A percentile compares a stretch with the other conserved stretches of the same genome.
Evolutionary conservation across 2,329 filamentous ascomycete genomes (phyloP).

Genomic region (Talaromyces sp.): DNA sequence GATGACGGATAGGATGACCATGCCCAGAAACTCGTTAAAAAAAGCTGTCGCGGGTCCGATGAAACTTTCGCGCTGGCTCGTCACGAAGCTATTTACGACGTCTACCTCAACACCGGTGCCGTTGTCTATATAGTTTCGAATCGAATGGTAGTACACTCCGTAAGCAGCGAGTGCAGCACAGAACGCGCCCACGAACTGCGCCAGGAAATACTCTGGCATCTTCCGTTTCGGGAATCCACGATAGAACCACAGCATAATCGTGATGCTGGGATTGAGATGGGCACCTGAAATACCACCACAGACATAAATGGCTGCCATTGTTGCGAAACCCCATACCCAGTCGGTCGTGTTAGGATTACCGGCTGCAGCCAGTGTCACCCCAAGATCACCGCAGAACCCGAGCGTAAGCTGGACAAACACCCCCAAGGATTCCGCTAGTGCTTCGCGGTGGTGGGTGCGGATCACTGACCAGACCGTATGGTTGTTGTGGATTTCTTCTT

Average conservation of each 20-base stretch:
- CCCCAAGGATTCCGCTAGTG: conserved; percentile 53
- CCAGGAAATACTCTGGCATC: conserved; percentile 49
- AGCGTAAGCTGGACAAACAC: conserved; percentile 44
- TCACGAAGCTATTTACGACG: conserved; percentile 45
- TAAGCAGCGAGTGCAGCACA: conserved; percentile 49
- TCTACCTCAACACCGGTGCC: conserved; percentile 23
- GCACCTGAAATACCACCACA: conserved; percentile 49
- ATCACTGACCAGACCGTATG: conserved; percentile 50
- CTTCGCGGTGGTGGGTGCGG: conserved; percentile 52
- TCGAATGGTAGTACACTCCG: conserved; percentile 39
- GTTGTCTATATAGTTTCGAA: conserved; percentile 26
- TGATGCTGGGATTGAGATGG: conserved; percentile 46
- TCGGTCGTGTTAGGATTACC: conserved; percentile 45
- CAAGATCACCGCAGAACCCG: conserved; percentile 51
- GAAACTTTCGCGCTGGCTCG: conserved; percentile 41
- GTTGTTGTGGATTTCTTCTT: conserved; percentile 51
- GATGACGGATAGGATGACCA: conserved; percentile 39
- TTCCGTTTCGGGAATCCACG: conserved; percentile 54
- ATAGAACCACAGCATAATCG: conserved; percentile 47
- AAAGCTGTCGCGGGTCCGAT: conserved; percentile 41
- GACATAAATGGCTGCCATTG: conserved; percentile 51
- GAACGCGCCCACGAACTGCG: conserved; percentile 54
- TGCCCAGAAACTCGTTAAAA: conserved; percentile 49
- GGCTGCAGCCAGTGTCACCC: conserved; percentile 37
- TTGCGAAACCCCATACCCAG: conserved; percentile 54